These are phyloP conservation scores for Petunia secreta DNA, from an alignment of 257 asterid species.

Conservation along the genomic window DNA sequence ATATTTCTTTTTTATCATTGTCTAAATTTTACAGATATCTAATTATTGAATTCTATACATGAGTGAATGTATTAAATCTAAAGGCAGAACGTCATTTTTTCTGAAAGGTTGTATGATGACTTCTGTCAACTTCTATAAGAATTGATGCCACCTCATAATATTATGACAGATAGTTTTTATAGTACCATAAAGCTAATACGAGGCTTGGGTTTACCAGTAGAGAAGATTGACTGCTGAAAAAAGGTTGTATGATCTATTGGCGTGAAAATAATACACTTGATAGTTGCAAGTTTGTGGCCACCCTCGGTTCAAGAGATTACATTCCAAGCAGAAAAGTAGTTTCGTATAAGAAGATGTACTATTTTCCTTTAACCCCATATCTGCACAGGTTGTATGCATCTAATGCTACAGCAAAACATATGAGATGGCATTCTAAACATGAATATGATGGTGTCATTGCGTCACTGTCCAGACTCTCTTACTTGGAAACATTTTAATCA, in stretches of 20 bases:
- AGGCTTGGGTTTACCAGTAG: neutral
- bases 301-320: neutral
- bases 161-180: neutral
- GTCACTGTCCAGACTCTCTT: neutral
- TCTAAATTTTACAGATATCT: no score
- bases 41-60: no score
- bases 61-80: neutral
- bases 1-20: no score
- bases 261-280: neutral
- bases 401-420: neutral
- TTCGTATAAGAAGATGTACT: neutral
- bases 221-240: neutral
- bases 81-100: neutral
- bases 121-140: neutral
- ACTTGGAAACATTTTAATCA: slow-evolving; percentile 23
- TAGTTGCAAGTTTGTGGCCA: neutral
- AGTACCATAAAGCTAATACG: neutral
- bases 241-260: neutral
- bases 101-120: neutral
- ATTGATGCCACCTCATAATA: neutral
- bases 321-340: neutral
- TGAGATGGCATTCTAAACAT: neutral
- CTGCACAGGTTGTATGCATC: slow-evolving; percentile 18
- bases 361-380: neutral
- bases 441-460: neutral